Evolutionary conservation across 345 rosid genomes (phyloP), one percentile per base, ranked within the genome.

Genomic region (Luvunga scandens): DNA sequence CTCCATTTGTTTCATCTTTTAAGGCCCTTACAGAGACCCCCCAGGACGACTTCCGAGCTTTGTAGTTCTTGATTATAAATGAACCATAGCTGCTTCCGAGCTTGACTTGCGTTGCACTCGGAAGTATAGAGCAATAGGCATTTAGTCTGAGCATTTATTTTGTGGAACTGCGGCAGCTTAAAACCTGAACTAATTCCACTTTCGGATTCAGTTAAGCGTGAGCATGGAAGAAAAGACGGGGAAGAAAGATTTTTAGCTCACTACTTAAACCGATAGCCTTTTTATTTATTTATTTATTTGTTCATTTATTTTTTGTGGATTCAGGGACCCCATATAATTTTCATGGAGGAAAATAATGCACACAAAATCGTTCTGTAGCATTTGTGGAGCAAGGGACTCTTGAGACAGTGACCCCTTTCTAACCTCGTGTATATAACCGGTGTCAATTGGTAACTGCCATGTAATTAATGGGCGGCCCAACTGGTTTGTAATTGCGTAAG

Each of bases 141-240:
- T 87, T 83, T 79, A 91, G 83, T 80, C 88, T 89, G 39, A 93
- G 91, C 98, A 95, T 95, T 80, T 79, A 79, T 36, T 42, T 68
- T 59, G 45, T 59, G 3, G 9, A 66, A 61, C 50, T 64, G n/a
- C 18, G 8, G 48, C 77, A 36, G 60, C 50, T 64, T 63, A 19
- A 69, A 48, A 31, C 25, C 53, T 19, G 68, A 39, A 74, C 33
- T 42, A 73, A 68, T 21, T 39, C 33, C 30, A 45, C 28, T 25
- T 53, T 4, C 57, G 18, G 50, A 28, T 73, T 68, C 57, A 70
- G 64, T 61, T 73, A 10, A 60, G 9, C 24, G 39, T 75, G 73
- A 67, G 72, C 66, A n/a, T 21, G 24, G 79, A 69, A 68, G 81
- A 63, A 65, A 48, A 50, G 73, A 70, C 82, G 75, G 78, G 75